Conservation (phyloP, 208 protist genomes). For the Leishmania aethiopica region DNA sequence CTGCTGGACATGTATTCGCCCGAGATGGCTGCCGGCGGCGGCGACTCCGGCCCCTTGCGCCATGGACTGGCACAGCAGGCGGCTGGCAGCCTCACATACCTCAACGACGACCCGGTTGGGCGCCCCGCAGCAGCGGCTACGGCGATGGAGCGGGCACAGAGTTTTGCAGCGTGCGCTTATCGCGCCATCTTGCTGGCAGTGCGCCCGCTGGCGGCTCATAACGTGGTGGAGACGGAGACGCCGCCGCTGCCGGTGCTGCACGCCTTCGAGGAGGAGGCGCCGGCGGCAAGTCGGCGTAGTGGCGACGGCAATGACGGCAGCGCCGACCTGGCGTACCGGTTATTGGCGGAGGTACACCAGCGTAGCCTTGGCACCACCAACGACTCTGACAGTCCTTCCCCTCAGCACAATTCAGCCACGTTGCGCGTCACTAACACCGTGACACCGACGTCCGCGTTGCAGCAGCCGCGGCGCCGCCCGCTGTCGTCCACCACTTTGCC, state of each 20-base stretch:
- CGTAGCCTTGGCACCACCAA: background rate
- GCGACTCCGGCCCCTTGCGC: background rate
- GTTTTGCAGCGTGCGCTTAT: conserved; percentile 37
- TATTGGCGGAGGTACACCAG: background rate
- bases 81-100: background rate
- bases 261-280: conserved; percentile 29
- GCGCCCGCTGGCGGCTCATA: conserved; percentile 19
- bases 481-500: background rate
- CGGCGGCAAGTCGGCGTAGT: background rate
- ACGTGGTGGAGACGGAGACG: conserved; percentile 28
- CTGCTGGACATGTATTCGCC: conserved; percentile 7
- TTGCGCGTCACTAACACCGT: background rate
- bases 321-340: background rate
- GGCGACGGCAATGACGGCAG: background rate
- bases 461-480: background rate
- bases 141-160: conserved; percentile 23
- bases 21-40: background rate
- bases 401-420: background rate
- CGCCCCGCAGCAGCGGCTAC: background rate
- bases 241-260: conserved; percentile 34
- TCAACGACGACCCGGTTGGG: background rate
- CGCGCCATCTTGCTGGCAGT: conserved; percentile 32
- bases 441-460: background rate
- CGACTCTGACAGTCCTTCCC: background rate
- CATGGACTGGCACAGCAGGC: background rate